Evolutionary conservation across 176 grass and related monocot species (phyloP), one percentile per base, ranked within the genome.

Genomic region (Calamus simplicifolius): DNA sequence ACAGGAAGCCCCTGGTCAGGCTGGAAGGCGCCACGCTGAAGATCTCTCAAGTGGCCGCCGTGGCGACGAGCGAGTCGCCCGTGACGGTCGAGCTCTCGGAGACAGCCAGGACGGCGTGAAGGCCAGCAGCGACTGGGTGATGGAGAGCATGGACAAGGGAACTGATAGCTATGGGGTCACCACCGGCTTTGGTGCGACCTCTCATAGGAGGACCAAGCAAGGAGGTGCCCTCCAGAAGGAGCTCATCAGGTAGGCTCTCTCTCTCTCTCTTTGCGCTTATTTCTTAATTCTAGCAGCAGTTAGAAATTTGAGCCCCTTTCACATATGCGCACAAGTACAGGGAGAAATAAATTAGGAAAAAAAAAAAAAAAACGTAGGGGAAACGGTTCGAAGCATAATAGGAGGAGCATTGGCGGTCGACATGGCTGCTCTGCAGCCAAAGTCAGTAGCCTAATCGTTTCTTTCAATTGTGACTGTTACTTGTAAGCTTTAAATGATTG

Each of bases 121-220:
- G 63, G 63, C 63, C 12, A 66, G 63, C 63, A 66, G 63, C 50
- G 26, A 66, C 25, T 66, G 63, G 63, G 63, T 66, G 25, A 53
- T 66, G 63, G 63, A 66, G 10, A 66, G 63, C 63, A 66, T 66
- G 63, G 29, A 29, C 50, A 66, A 66, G 50, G 63, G 49, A 14
- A 66, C 63, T 25, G 63, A 66, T 50, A 66, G 63, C 63, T 66
- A 66, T 4, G 63, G 63, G 16, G 63, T 66, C 49, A 66, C 63
- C 63, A 66, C 63, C 16, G 63, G 63, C 63, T 66, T 66, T 17
- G 63, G 63, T 16, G 63, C 63, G 1, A 66, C 63, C 25, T 66
- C 63, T 18, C 63, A 66, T 17, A 16, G 63, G 50, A 52, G 63
- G 27, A 66, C 63, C 27, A 66, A 66, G 63, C 25, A 66, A 52